Percentiles rank a stretch among this genome's conserved stretches.
Conservation (phyloP, 179 eudicot genomes). For the Silene coronaria region DNA sequence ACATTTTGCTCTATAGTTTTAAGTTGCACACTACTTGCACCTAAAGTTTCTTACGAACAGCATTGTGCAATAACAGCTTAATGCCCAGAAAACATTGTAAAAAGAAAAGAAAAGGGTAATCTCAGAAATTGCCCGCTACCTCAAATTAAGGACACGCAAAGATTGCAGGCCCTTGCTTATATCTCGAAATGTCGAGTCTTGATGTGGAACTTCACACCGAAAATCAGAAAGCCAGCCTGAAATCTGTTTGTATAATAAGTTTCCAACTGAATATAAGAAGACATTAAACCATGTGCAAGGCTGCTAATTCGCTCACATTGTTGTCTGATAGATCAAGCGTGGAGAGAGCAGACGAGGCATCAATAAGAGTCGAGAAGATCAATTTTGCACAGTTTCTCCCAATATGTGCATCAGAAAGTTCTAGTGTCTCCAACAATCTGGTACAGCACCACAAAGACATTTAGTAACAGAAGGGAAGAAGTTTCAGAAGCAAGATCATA, state of each 20-base stretch:
- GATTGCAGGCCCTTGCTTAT: slow-evolving; percentile 51
- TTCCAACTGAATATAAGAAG: slow-evolving; percentile 1
- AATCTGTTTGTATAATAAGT: slow-evolving; percentile 41
- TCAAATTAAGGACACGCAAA: slow-evolving; percentile 62
- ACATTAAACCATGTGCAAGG: neutral
- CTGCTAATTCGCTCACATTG: slow-evolving; percentile 43
- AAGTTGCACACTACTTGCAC: no score
- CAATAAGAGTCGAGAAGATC: slow-evolving; percentile 49
- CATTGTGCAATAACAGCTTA: neutral
- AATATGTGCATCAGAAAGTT: slow-evolving; percentile 48
- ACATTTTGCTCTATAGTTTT: neutral
- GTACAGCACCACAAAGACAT: slow-evolving; percentile 18
- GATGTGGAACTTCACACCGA: slow-evolving; percentile 32
- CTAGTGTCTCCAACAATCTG: slow-evolving; percentile 64
- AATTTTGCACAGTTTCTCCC: slow-evolving; percentile 47
- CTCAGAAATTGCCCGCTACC: slow-evolving; percentile 36
- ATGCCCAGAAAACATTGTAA: neutral
- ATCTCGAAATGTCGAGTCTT: slow-evolving; percentile 24
- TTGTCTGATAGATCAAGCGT: slow-evolving; percentile 71
- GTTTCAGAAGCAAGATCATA: slow-evolving; percentile 4
- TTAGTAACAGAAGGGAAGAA: slow-evolving; percentile 1
- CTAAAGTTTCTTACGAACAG: slow-evolving; percentile 8
- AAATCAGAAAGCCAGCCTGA: slow-evolving; percentile 76
- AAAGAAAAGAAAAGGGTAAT: neutral
- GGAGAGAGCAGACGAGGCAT: slow-evolving; percentile 52